Evolutionary conservation across 371 early-diverging fungal genomes (phyloP).

Genomic region (Dinochytrium kinnereticum): DNA sequence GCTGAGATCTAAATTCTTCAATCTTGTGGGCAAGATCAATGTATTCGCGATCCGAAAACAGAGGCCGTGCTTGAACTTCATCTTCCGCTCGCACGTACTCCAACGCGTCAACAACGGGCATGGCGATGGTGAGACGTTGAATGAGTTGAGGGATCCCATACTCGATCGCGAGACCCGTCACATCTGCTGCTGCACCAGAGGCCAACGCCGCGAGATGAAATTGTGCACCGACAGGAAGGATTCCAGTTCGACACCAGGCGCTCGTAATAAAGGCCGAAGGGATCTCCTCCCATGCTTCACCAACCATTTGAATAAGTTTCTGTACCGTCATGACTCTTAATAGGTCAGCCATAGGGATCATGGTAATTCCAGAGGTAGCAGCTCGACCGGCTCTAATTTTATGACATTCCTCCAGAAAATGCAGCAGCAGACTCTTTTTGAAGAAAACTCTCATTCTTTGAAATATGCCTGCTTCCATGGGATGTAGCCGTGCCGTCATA

Average conservation of each 20-base stretch:
- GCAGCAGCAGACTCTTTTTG: not conserved
- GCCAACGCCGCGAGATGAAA: not conserved
- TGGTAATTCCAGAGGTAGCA: not conserved
- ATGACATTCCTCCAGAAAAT: not conserved
- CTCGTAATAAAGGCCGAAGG: not conserved
- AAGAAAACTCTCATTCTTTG: not conserved
- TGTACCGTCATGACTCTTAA: not conserved
- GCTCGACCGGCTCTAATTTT: not conserved
- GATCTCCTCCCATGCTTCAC: not conserved
- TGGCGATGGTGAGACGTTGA: not conserved
- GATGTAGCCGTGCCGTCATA: not conserved
- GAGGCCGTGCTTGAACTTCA: not conserved
- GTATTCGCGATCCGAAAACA: not conserved
- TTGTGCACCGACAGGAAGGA: not conserved
- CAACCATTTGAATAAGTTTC: not conserved
- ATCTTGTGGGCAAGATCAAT: not conserved
- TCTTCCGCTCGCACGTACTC: not conserved
- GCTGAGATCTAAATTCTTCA: not conserved
- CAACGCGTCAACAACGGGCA: not conserved
- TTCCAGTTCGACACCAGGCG: not conserved
- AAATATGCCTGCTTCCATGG: not conserved
- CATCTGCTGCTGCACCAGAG: not conserved
- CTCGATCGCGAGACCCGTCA: not conserved
- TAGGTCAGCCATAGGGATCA: not conserved
- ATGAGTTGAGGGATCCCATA: not conserved